Evolutionary conservation across 177 flowering plant genomes (phyloP).

Genomic region (Vitis hybrid): DNA sequence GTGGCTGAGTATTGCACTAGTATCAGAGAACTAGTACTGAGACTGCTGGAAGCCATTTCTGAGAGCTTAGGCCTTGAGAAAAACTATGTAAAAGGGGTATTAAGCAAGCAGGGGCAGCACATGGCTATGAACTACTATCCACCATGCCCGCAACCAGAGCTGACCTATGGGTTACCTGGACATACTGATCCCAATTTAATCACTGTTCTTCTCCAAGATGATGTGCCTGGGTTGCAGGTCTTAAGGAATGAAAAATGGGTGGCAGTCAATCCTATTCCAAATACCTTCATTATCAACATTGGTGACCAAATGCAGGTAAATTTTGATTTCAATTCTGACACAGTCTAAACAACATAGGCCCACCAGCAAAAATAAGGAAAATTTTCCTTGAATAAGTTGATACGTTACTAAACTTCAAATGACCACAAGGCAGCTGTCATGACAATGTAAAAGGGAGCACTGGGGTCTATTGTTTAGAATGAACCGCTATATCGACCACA

Average conservation of each 20-base stretch:
- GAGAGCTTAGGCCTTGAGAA: conserved; percentile 56
- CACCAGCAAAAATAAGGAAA: no score
- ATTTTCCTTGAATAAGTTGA: no score
- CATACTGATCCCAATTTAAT: conserved; percentile 63
- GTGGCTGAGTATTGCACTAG: conserved; percentile 46
- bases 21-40: conserved; percentile 29
- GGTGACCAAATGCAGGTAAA: conserved; percentile 68
- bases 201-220: conserved; percentile 65
- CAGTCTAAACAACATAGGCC: no score
- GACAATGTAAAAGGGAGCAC: no score
- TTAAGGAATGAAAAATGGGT: conserved; percentile 48
- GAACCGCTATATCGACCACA: no score
- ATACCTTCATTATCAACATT: conserved; percentile 58
- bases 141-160: conserved; percentile 73
- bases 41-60: conserved; percentile 49
- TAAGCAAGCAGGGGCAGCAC: conserved; percentile 57
- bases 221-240: conserved; percentile 64
- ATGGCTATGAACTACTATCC: conserved; percentile 78
- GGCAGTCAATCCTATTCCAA: conserved; percentile 52
- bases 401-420: no score
- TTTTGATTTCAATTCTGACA: neutral
- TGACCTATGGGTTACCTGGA: conserved; percentile 64
- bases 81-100: conserved; percentile 32
- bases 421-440: no score
- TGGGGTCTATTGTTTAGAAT: no score